Conservation (phyloP, 208 protist genomes). For the Leishmania tropica region DNA sequence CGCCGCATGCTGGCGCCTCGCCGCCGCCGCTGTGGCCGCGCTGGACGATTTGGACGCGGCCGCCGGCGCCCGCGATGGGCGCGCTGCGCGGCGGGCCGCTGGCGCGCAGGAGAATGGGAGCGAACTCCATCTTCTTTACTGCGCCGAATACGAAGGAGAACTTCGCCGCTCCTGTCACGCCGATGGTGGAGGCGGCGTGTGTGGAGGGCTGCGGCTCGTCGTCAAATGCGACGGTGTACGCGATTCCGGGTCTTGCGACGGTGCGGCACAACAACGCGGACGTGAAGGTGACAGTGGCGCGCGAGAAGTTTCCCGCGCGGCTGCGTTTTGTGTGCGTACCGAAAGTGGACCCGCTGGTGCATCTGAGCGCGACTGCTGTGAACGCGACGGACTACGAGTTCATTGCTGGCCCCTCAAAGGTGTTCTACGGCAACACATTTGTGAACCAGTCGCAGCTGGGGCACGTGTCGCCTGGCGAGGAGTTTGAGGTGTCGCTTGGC, state of each 20-base stretch:
- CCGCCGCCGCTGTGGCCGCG: slow-evolving; percentile 33
- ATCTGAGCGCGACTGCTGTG: slow-evolving; percentile 41
- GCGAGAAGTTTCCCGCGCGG: slow-evolving; percentile 36
- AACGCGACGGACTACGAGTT: slow-evolving; percentile 55
- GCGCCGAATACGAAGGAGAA: not conserved
- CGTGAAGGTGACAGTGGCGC: slow-evolving; percentile 47
- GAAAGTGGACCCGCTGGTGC: slow-evolving; percentile 35
- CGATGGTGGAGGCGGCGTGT: slow-evolving; percentile 19
- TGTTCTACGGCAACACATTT: slow-evolving; percentile 57
- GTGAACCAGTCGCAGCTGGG: slow-evolving; percentile 45
- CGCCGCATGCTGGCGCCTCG: slow-evolving; percentile 37
- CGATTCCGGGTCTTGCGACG: slow-evolving; percentile 42
- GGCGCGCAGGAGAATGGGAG: not conserved
- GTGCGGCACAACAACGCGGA: slow-evolving; percentile 51
- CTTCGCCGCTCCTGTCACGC: slow-evolving; percentile 16
- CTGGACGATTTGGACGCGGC: slow-evolving; percentile 44
- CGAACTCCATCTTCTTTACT: not conserved
- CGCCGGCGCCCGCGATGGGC: not conserved
- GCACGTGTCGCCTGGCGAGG: slow-evolving; percentile 41
- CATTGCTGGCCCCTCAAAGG: slow-evolving; percentile 48
- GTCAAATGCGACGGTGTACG: slow-evolving; percentile 40
- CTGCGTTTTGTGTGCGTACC: slow-evolving; percentile 44
- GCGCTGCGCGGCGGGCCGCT: not conserved
- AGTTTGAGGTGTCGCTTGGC: slow-evolving; percentile 55
- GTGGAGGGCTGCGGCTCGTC: slow-evolving; percentile 24